phyloP scores from a whole-genome alignment of 169 alveolate species.

The Plasmodium fragile region DNA sequence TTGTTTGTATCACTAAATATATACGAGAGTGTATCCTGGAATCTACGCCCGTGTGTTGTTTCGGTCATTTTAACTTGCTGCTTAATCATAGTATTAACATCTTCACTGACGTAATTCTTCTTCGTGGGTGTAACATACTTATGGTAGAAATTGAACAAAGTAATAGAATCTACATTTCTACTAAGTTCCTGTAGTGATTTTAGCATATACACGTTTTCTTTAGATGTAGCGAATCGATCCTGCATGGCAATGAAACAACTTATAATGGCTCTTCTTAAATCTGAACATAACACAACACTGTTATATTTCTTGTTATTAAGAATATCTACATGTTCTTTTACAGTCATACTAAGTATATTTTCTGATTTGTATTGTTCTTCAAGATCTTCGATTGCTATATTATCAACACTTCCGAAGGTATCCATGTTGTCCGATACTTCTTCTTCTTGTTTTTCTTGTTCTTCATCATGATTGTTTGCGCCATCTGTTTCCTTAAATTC shows the following conservation, averaged over 20 bases:
- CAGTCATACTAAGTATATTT: constrained; percentile 1
- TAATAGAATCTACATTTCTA: constrained; percentile 56
- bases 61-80: constrained; percentile 6
- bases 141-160: constrained; percentile 16
- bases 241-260: constrained; percentile 52
- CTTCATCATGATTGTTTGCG: neutral
- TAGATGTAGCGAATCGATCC: constrained; percentile 27
- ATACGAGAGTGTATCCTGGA: constrained; percentile 44
- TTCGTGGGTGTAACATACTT: constrained; percentile 31
- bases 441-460: too few species aligned
- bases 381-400: neutral
- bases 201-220: constrained; percentile 18
- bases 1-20: constrained; percentile 14
- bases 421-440: neutral
- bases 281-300: constrained; percentile 46
- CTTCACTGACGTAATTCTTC: constrained; percentile 18
- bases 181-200: constrained; percentile 71
- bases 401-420: neutral
- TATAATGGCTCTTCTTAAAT: constrained; percentile 71
- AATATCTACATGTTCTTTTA: constrained; percentile 47
- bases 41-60: neutral
- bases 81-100: constrained; percentile 30
- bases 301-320: constrained; percentile 38
- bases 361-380: constrained; percentile 4
- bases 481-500: neutral